These are phyloP conservation scores for Phytopythium aichiense DNA, from an alignment of 352 stramenopile species.

Conservation along the genomic window DNA sequence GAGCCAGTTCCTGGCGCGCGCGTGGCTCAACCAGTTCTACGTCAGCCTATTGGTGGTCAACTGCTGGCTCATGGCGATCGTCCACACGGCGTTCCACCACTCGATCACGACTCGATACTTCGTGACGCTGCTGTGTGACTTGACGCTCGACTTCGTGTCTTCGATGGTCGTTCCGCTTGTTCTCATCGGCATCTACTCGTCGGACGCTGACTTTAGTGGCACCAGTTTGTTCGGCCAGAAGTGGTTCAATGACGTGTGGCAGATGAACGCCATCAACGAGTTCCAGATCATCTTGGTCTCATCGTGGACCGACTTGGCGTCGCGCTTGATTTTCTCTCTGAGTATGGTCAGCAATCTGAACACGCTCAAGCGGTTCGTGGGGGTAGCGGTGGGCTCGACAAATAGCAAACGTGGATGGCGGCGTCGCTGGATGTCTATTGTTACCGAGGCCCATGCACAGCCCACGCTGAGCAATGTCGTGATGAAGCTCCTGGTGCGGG, in stretches of 20 bases:
- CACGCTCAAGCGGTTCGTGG: constrained; percentile 25
- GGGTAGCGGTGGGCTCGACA: background rate
- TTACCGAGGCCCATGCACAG: too few relatives aligned
- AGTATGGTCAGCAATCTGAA: constrained; percentile 24
- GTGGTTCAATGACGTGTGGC: constrained; percentile 21
- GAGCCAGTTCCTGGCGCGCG: constrained; percentile 16
- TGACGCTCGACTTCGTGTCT: constrained; percentile 14
- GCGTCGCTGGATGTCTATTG: constrained; percentile 5
- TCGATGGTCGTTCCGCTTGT: constrained; percentile 13
- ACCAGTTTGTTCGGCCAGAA: constrained; percentile 5
- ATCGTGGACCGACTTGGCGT: constrained; percentile 28
- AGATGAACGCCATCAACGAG: constrained; percentile 18
- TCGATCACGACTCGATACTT: constrained; percentile 2
- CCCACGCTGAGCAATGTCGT: background rate
- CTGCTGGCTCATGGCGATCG: constrained; percentile 15
- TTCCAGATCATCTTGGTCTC: constrained; percentile 28
- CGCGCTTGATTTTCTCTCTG: constrained; percentile 32
- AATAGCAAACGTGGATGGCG: background rate
- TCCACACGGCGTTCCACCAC: constrained; percentile 5
- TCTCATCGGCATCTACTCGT: constrained; percentile 11
- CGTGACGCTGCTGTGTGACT: constrained; percentile 11
- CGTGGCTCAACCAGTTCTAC: constrained; percentile 27
- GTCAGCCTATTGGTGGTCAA: constrained; percentile 20
- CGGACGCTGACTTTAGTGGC: constrained; percentile 9
- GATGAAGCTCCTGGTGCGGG: background rate